Percentiles rank a stretch among this genome's conserved stretches.
phyloP scores from a whole-genome alignment of 768 basidiomycete species.

The Pleurotus ostreatus region DNA sequence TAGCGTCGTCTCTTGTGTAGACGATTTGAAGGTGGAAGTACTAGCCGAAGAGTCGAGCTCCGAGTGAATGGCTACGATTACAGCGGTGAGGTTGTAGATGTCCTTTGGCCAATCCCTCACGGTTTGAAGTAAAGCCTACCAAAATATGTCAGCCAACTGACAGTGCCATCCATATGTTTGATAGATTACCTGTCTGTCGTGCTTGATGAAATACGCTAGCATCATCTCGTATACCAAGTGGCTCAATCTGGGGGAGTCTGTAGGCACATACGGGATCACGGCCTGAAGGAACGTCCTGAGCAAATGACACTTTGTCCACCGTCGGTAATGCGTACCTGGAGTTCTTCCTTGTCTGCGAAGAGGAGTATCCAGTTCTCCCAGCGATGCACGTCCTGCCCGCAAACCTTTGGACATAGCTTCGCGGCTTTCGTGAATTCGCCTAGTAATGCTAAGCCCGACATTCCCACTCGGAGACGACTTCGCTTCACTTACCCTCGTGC shows the following conservation, averaged over 20 bases:
- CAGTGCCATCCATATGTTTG: background rate
- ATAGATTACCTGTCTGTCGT: constrained; percentile 60
- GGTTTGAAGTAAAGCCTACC: constrained; percentile 68
- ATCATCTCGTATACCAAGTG: constrained; percentile 94
- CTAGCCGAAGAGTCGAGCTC: constrained; percentile 66
- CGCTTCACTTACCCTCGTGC: constrained; percentile 53
- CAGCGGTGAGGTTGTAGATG: constrained; percentile 84
- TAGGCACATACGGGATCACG: constrained; percentile 89
- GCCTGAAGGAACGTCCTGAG: constrained; percentile 38
- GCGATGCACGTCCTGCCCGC: constrained; percentile 69
- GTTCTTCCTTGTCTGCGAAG: constrained; percentile 76
- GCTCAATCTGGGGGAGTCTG: constrained; percentile 72
- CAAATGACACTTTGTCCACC: background rate
- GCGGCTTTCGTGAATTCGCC: constrained; percentile 76
- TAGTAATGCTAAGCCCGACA: constrained; percentile 12
- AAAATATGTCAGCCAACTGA: background rate
- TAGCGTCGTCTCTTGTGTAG: constrained; percentile 46
- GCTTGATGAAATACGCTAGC: constrained; percentile 76
- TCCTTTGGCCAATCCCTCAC: constrained; percentile 87
- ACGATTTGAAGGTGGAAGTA: constrained; percentile 39
- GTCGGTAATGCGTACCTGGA: constrained; percentile 51
- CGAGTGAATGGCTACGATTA: constrained; percentile 84
- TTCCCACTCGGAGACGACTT: background rate
- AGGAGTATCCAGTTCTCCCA: constrained; percentile 97
- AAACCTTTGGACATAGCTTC: constrained; percentile 76